phyloP scores from a whole-genome alignment of 116 monocot genomes.

The Zostera marina region DNA sequence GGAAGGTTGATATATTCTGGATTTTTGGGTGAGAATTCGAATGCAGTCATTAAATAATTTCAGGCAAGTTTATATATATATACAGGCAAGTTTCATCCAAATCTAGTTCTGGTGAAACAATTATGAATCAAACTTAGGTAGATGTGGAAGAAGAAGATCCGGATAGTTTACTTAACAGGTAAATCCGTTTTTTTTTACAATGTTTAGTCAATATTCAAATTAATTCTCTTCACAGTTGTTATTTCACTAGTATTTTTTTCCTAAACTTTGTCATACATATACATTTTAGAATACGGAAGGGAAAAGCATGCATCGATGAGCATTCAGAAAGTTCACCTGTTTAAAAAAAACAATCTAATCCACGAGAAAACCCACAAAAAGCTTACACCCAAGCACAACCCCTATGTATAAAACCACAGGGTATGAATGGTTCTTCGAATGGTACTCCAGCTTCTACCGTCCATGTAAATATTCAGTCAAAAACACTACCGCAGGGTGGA shows the following conservation, averaged over 20 bases:
- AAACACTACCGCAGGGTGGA: constrained; percentile 3
- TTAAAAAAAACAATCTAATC: constrained; percentile 17
- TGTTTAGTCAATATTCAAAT: not conserved
- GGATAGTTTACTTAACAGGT: constrained; percentile 65
- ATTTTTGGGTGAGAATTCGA: constrained; percentile 27
- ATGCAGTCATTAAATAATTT: constrained; percentile 38
- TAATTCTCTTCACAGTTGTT: not conserved
- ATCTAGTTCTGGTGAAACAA: constrained; percentile 23
- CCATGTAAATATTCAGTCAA: constrained; percentile 3
- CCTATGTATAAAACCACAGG: constrained; percentile 22
- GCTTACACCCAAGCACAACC: constrained; percentile 1
- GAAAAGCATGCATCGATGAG: constrained; percentile 72
- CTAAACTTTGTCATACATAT: not conserved
- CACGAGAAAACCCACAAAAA: constrained; percentile 5
- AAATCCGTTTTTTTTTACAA: not conserved
- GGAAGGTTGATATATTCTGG: constrained; percentile 44
- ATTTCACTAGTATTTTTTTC: not conserved
- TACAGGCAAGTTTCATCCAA: constrained; percentile 39
- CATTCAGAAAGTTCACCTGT: constrained; percentile 15
- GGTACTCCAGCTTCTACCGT: constrained; percentile 6
- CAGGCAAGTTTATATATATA: constrained; percentile 16
- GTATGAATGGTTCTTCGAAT: constrained; percentile 24
- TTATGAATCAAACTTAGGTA: constrained; percentile 22
- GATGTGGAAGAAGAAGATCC: constrained; percentile 49
- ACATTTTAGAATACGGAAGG: constrained; percentile 54